Conservation (phyloP, 805 yeast genomes). For the Teunomyces barrocoloradensis region DNA sequence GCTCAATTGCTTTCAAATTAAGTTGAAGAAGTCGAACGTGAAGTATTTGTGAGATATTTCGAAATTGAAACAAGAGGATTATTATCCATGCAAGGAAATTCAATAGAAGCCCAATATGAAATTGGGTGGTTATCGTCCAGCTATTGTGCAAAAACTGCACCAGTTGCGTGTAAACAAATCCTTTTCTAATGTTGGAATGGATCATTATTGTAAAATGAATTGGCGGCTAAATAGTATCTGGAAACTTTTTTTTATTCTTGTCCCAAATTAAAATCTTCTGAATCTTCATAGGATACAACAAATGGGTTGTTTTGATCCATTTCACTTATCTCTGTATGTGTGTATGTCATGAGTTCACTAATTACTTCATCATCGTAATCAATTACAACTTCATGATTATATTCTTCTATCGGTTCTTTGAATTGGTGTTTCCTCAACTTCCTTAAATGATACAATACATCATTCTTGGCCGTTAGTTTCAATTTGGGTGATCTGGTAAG, state of each 20-base stretch:
- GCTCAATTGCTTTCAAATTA: constrained; percentile 1
- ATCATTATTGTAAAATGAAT: background rate
- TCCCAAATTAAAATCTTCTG: background rate
- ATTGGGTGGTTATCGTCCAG: background rate
- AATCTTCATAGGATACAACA: background rate
- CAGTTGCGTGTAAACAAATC: background rate
- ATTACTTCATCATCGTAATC: background rate
- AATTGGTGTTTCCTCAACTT: background rate
- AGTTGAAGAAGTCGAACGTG: background rate
- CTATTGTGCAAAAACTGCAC: background rate
- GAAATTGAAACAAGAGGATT: constrained; percentile 2
- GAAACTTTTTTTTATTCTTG: background rate
- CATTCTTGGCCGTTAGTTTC: background rate
- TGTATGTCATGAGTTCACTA: background rate
- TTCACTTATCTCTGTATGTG: background rate
- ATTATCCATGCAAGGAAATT: background rate
- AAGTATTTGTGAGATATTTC: background rate
- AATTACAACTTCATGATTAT: background rate
- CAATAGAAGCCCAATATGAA: background rate
- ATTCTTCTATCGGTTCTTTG: background rate
- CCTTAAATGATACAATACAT: background rate
- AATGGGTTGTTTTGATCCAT: background rate
- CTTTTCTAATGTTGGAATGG: background rate
- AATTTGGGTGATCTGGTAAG: constrained; percentile 11
- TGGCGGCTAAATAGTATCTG: background rate